Evolutionary conservation across 352 stramenopile species (phyloP).

Genomic region (Globisporangium emineosum): DNA sequence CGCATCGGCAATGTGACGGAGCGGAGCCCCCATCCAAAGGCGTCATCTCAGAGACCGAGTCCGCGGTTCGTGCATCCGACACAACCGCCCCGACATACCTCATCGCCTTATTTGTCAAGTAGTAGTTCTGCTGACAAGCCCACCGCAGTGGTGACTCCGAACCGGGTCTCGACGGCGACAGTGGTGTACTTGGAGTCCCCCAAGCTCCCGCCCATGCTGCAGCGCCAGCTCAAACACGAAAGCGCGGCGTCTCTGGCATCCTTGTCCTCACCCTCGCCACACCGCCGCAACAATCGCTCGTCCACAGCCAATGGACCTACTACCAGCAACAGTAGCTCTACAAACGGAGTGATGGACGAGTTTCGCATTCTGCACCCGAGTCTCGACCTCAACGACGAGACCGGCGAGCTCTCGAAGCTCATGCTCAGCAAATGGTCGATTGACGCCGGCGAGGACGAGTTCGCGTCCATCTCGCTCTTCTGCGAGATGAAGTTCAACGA

Average conservation of each 20-base stretch:
- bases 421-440: constrained; percentile 72
- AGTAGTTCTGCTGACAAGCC: not conserved
- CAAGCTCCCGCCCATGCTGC: constrained; percentile 37
- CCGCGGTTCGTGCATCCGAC: constrained; percentile 3
- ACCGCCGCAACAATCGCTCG: not conserved
- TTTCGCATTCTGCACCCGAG: constrained; percentile 58
- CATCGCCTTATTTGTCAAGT: not conserved
- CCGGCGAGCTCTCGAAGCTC: constrained; percentile 49
- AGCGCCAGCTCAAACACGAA: constrained; percentile 17
- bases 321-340: constrained; percentile 1
- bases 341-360: constrained; percentile 25
- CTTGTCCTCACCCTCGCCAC: not conserved
- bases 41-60: constrained; percentile 1
- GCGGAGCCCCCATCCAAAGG: not conserved
- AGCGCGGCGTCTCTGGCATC: not conserved
- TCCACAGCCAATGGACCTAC: constrained; percentile 7
- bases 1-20: constrained; percentile 4
- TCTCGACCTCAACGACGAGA: constrained; percentile 54
- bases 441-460: constrained; percentile 45
- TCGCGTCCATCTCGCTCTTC: constrained; percentile 65
- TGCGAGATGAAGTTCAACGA: constrained; percentile 82
- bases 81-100: constrained; percentile 5
- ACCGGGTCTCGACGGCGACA: constrained; percentile 29
- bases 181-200: constrained; percentile 33
- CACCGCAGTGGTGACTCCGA: constrained; percentile 17